Conservation (phyloP, 2,329 filamentous ascomycete genomes). For the Xylaria sp. region DNA sequence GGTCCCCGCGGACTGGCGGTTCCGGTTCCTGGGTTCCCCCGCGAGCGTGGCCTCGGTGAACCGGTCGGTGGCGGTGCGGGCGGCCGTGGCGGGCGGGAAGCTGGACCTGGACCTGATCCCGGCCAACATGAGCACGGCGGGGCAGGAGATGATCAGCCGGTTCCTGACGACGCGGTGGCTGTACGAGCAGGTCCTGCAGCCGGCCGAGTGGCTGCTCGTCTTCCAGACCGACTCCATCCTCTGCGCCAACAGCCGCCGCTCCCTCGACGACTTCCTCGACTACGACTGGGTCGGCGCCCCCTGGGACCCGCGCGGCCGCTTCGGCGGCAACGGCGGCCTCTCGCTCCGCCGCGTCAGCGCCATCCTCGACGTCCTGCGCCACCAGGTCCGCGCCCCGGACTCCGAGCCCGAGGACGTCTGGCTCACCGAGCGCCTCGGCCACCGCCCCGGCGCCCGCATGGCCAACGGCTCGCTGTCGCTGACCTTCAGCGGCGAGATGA, state of each 20-base stretch:
- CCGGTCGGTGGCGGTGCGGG: slow-evolving; percentile 48
- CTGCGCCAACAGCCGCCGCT: slow-evolving; percentile 53
- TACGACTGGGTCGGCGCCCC: slow-evolving; percentile 59
- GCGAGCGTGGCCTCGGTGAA: slow-evolving; percentile 51
- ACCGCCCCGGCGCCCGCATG: slow-evolving; percentile 50
- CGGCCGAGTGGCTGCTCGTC: slow-evolving; percentile 57
- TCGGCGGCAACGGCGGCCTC: slow-evolving; percentile 56
- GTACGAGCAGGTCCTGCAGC: slow-evolving; percentile 51
- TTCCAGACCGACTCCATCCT: slow-evolving; percentile 60
- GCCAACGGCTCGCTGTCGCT: slow-evolving; percentile 55
- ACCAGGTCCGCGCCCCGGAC: slow-evolving; percentile 47
- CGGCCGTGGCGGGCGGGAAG: slow-evolving; percentile 48
- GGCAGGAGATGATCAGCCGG: slow-evolving; percentile 55
- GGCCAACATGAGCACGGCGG: slow-evolving; percentile 51
- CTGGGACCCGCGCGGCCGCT: slow-evolving; percentile 46
- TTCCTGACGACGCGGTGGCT: slow-evolving; percentile 57
- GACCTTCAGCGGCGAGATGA: slow-evolving; percentile 55
- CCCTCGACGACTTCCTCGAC: slow-evolving; percentile 53
- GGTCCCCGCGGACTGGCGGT: slow-evolving; percentile 60
- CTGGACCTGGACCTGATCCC: slow-evolving; percentile 56
- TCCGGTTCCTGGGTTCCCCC: slow-evolving; percentile 57
- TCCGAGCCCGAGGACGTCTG: slow-evolving; percentile 59
- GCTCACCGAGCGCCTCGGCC: slow-evolving; percentile 55
- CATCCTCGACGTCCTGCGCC: slow-evolving; percentile 54
- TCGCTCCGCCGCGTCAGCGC: slow-evolving; percentile 55